Evolutionary conservation across 2,329 filamentous ascomycete genomes (phyloP), one percentile per base, ranked within the genome.

Genomic region (Xylaria sp.): DNA sequence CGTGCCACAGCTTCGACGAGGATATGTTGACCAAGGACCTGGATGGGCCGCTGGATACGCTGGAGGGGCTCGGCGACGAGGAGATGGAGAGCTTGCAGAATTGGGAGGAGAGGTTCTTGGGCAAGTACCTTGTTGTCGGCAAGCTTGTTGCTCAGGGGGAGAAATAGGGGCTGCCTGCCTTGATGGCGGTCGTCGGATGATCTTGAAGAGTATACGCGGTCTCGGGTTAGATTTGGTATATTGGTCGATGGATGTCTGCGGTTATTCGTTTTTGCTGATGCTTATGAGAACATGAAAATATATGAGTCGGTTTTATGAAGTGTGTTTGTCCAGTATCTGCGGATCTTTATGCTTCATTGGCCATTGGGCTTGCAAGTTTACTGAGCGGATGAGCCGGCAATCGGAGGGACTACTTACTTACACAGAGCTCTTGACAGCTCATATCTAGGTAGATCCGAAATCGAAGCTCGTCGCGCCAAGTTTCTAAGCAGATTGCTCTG

Each of bases 81-180:
- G 87, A 96, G 79, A 77, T 89, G 76, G 92, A 96, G 73, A 90
- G 92, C 54, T 77, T 97, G 74, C 80, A 83, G 68, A 91, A 90
- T 1, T 99, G 94, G 94, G 92, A 97, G 79, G 91, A 95, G 78
- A 83, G 92, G 66, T 99, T 99, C 74, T 77, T 82, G 62, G 90
- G 93, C 75, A 97, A 99, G 81, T 99, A 99, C 75, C 78, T 96
- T 23, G 85, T 97, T n/a, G 91, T 99, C 11, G 94, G 94, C 18
- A 89, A 85, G 76, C 76, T 99, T 70, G 89, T 97, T 23, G 75
- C 82, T 13, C 60, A 68, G 57, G 65, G 63, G 16, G 67, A 68
- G 59, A 65, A 66, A 44, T 71, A 47, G 66, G 39, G 44, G 18
- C 9, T 48, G 19, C 6, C 9, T 30, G 5, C 1, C 1, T 30